phyloP scores from a whole-genome alignment of 495 filamentous ascomycete genomes.

The Lasiosphaeris hirsuta region DNA sequence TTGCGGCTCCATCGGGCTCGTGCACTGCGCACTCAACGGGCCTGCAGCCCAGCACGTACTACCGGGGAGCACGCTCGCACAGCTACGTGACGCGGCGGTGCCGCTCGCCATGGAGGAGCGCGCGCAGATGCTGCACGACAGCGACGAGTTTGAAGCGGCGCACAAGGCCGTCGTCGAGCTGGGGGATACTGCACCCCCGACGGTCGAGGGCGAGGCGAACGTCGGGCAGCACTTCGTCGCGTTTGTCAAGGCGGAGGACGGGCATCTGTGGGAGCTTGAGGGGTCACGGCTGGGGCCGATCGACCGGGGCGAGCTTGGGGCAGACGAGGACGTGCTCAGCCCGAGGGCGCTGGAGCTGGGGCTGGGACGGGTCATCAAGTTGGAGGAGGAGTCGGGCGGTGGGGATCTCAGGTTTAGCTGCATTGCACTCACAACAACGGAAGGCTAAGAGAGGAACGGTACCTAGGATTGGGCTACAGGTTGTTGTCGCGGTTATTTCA shows the following conservation, averaged over 20 bases:
- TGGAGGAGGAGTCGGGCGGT: conserved; percentile 39
- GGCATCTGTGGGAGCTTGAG: conserved; percentile 79
- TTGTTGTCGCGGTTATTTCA: background rate
- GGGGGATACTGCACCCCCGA: conserved; percentile 57
- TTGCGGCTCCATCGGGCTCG: conserved; percentile 78
- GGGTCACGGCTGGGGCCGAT: conserved; percentile 69
- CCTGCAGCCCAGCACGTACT: conserved; percentile 48
- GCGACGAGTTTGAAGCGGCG: conserved; percentile 61
- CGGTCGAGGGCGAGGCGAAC: conserved; percentile 33
- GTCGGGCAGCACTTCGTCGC: conserved; percentile 69
- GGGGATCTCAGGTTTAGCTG: conserved; percentile 55
- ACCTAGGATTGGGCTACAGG: background rate
- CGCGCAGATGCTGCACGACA: conserved; percentile 70
- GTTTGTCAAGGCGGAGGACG: conserved; percentile 63
- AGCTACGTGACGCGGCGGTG: conserved; percentile 40
- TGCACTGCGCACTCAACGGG: conserved; percentile 66
- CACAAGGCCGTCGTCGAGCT: conserved; percentile 62
- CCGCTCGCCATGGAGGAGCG: conserved; percentile 51
- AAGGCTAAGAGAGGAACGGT: background rate
- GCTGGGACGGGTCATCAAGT: conserved; percentile 52
- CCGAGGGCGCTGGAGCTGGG: conserved; percentile 61
- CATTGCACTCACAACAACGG: conserved; percentile 37
- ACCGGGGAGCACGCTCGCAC: conserved; percentile 39
- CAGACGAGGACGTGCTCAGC: conserved; percentile 68
- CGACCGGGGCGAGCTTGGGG: conserved; percentile 58